Evolutionary conservation across 1,284 basidiomycete species (phyloP).

Genomic region (Microbotryomycetes sp.): DNA sequence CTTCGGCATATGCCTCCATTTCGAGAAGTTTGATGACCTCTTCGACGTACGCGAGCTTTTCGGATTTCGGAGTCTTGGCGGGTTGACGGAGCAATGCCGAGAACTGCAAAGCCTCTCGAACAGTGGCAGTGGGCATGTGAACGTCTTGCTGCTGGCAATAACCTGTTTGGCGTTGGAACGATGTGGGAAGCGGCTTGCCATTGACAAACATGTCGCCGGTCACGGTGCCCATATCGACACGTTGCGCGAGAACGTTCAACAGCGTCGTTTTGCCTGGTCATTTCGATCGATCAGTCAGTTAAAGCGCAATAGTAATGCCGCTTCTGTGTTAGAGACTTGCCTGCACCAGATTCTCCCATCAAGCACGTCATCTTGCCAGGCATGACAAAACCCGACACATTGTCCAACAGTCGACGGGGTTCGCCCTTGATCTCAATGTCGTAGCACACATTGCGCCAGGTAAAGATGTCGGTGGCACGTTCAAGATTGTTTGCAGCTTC

Average conservation of each 20-base stretch:
- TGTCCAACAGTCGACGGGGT: constrained; percentile 58
- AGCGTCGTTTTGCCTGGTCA: constrained; percentile 36
- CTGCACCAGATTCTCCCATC: constrained; percentile 69
- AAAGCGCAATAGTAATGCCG: not conserved
- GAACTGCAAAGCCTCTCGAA: constrained; percentile 75
- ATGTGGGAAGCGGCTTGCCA: constrained; percentile 59
- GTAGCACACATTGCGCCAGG: constrained; percentile 44
- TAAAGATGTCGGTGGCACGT: constrained; percentile 44
- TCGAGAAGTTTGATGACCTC: constrained; percentile 72
- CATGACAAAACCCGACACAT: constrained; percentile 74
- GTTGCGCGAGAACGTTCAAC: constrained; percentile 73
- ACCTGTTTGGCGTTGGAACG: constrained; percentile 64
- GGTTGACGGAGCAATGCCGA: constrained; percentile 76
- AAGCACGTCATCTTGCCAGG: constrained; percentile 58
- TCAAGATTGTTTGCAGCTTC: constrained; percentile 27
- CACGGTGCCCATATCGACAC: constrained; percentile 64
- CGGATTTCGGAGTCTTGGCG: constrained; percentile 52
- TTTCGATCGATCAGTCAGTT: too few species aligned
- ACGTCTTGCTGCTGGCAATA: constrained; percentile 30
- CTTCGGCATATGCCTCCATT: constrained; percentile 60
- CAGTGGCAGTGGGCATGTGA: constrained; percentile 45
- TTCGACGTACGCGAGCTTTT: constrained; percentile 76
- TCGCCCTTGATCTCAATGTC: constrained; percentile 53
- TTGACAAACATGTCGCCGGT: constrained; percentile 72
- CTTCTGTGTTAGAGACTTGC: constrained; percentile 27